phyloP scores from a whole-genome alignment of 1,284 basidiomycete genomes.

The Schizophyllum amplum region DNA sequence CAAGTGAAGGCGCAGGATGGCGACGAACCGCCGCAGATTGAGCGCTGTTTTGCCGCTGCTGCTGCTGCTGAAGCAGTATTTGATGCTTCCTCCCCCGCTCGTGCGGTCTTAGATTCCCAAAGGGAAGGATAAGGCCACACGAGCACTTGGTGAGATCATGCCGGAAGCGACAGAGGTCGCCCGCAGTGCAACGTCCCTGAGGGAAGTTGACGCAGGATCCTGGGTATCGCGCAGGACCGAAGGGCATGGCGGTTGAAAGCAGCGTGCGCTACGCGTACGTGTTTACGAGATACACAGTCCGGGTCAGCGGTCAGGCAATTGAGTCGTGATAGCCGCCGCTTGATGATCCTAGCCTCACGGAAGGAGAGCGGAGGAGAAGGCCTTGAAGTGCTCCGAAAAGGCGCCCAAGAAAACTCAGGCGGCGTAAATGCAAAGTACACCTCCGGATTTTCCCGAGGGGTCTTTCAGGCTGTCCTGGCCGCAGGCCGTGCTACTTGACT shows the following conservation, averaged over 20 bases:
- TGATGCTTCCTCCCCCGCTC: conserved; percentile 20
- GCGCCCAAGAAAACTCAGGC: no score
- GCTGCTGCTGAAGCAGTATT: conserved; percentile 10
- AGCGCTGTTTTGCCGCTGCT: neutral
- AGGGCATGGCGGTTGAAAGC: neutral
- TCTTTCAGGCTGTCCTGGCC: neutral
- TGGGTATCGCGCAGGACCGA: neutral
- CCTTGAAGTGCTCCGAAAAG: no score
- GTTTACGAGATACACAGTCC: neutral
- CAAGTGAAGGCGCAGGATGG: no score
- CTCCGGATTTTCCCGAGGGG: no score
- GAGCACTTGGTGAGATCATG: conserved; percentile 26
- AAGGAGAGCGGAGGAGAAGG: neutral
- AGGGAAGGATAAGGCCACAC: conserved; percentile 21
- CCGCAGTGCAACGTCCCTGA: conserved; percentile 14
- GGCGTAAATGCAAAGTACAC: no score
- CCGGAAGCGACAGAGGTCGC: conserved; percentile 18
- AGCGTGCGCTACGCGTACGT: neutral
- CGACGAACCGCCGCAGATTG: no score
- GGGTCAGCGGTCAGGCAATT: no score
- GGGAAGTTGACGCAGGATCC: neutral
- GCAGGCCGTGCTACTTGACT: no score
- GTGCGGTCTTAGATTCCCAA: conserved; percentile 13
- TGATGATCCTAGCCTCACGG: neutral
- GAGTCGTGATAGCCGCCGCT: neutral